Evolutionary conservation across 352 stramenopile species (phyloP).

Genomic region (Phytophthora boehmeriae): DNA sequence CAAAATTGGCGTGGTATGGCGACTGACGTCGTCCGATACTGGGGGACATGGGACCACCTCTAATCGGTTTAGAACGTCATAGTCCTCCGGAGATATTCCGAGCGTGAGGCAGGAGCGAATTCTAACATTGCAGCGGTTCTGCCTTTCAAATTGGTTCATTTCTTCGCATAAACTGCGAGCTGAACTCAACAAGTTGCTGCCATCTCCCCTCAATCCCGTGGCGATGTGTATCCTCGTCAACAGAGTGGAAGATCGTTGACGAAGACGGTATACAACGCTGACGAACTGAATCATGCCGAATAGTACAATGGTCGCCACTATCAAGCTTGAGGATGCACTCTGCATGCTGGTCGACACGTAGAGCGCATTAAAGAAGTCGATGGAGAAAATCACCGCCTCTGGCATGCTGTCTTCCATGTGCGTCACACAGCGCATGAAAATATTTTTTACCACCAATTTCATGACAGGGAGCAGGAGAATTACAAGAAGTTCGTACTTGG

Average conservation of each 20-base stretch:
- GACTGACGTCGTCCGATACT: not conserved
- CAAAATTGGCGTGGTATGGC: not conserved
- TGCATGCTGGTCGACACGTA: constrained; percentile 32
- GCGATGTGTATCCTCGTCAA: constrained; percentile 6
- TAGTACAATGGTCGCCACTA: constrained; percentile 3
- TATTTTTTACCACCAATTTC: constrained; percentile 26
- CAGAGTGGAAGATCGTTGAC: not conserved
- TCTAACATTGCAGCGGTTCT: constrained; percentile 16
- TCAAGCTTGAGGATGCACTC: constrained; percentile 6
- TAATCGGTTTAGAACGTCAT: not conserved
- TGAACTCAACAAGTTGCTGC: constrained; percentile 1
- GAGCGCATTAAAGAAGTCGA: constrained; percentile 26
- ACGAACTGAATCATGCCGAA: not conserved
- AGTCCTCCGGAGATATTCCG: not conserved
- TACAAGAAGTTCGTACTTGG: constrained; percentile 21
- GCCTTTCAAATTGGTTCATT: constrained; percentile 17
- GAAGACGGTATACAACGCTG: not conserved
- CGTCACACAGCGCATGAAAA: not conserved
- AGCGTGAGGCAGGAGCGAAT: constrained; percentile 16
- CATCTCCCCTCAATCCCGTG: not conserved
- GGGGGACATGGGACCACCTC: not conserved
- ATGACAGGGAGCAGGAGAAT: constrained; percentile 30
- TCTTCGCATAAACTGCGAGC: constrained; percentile 10
- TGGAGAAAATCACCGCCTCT: constrained; percentile 10
- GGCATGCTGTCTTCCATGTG: constrained; percentile 20